Percentiles rank a stretch among this genome's conserved stretches.
These are phyloP conservation scores for Yamadazyma kanchanaburiensis DNA, from an alignment of 1,139 yeast genomes.

Conservation along the genomic window DNA sequence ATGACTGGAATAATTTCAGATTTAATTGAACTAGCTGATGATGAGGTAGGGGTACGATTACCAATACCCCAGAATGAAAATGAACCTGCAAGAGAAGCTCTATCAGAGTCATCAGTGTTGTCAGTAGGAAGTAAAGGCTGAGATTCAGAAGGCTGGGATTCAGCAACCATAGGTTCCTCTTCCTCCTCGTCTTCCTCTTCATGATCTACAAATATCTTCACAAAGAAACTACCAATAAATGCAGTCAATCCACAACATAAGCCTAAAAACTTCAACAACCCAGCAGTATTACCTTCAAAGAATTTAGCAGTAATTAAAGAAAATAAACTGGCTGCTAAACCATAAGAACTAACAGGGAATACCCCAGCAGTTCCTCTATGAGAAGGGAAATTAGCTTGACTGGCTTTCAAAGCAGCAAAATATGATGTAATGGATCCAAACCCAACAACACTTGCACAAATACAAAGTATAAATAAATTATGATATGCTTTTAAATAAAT, in stretches of 20 bases:
- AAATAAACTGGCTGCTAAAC: conserved; percentile 46
- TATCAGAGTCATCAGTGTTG: conserved; percentile 3
- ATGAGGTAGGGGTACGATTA: conserved; percentile 11
- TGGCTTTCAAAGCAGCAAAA: conserved; percentile 64
- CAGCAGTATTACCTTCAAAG: conserved; percentile 43
- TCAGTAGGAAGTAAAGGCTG: background rate
- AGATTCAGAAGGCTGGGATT: background rate
- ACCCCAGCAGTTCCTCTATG: conserved; percentile 71
- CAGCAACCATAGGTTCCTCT: conserved; percentile 3
- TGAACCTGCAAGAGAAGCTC: conserved; percentile 28
- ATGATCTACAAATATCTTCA: conserved; percentile 27
- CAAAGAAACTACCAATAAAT: conserved; percentile 36
- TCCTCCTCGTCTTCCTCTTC: conserved; percentile 17
- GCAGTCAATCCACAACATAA: conserved; percentile 35
- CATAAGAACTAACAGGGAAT: conserved; percentile 57
- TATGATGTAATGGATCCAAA: conserved; percentile 65
- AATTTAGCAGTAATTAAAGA: conserved; percentile 43
- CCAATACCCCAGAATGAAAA: conserved; percentile 38
- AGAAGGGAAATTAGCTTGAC: conserved; percentile 66
- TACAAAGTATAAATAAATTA: conserved; percentile 28
- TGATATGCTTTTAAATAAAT: conserved; percentile 23
- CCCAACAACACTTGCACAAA: conserved; percentile 46
- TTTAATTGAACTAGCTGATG: conserved; percentile 8
- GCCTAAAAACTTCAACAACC: conserved; percentile 33
- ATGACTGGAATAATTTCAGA: conserved; percentile 4